Evolutionary conservation across 1,139 yeast genomes (phyloP).

Genomic region (Hyphopichia burtonii): DNA sequence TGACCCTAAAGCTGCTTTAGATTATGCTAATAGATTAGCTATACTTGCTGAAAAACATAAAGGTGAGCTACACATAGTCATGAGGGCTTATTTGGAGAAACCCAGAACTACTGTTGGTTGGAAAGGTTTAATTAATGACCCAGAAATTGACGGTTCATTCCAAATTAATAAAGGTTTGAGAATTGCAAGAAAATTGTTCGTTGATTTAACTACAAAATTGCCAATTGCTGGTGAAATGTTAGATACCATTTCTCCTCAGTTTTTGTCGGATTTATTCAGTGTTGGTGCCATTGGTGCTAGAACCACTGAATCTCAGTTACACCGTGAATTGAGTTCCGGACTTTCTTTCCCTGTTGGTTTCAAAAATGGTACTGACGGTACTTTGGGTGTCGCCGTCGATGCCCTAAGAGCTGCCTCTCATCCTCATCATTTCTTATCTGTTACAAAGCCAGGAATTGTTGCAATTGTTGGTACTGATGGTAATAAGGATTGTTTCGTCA

Average conservation of each 20-base stretch:
- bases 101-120: conserved; percentile 99
- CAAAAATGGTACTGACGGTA: conserved; percentile 98
- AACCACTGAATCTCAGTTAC: conserved; percentile 97
- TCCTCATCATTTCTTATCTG: conserved; percentile 95
- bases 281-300: conserved; percentile 99
- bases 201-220: conserved; percentile 72
- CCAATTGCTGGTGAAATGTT: conserved; percentile 98
- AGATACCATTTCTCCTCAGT: conserved; percentile 98
- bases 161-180: conserved; percentile 94
- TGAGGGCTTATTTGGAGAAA: conserved; percentile 97
- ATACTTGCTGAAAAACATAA: conserved; percentile 65
- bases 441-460: conserved; percentile 84
- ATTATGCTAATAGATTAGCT: conserved; percentile 74
- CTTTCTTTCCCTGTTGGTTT: conserved; percentile 97
- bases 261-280: conserved; percentile 83
- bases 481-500: conserved; percentile 83
- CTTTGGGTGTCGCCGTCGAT: conserved; percentile 88
- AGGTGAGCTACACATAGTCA: conserved; percentile 76
- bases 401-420: conserved; percentile 91
- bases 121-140: conserved; percentile 98
- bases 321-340: conserved; percentile 96
- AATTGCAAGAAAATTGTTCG: conserved; percentile 81
- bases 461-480: conserved; percentile 97
- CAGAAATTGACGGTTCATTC: conserved; percentile 88
- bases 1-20: conserved; percentile 85